Evolutionary conservation across 2,329 filamentous ascomycete genomes (phyloP).

Genomic region (Pseudocercospora fuligena): DNA sequence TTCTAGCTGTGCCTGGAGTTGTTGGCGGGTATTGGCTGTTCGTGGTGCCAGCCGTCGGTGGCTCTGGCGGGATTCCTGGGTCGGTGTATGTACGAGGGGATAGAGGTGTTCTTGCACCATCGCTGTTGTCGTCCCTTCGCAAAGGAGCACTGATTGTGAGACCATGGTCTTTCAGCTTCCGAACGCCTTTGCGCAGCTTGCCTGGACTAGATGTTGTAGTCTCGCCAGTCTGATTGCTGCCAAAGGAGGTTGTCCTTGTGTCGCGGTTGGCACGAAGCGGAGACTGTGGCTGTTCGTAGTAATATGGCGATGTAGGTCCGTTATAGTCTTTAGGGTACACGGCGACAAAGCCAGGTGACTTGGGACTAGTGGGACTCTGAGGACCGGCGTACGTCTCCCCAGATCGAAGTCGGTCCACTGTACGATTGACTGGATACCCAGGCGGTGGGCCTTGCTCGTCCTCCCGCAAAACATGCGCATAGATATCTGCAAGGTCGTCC

Average conservation of each 20-base stretch:
- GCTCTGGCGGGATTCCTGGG: slow-evolving; percentile 60
- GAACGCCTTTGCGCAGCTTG: slow-evolving; percentile 46
- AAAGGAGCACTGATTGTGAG: slow-evolving; percentile 63
- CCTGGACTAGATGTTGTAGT: slow-evolving; percentile 11
- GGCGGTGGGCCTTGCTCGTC: slow-evolving; percentile 56
- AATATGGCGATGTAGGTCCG: slow-evolving; percentile 18
- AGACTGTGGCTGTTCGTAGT: slow-evolving; percentile 21
- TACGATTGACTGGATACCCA: not conserved
- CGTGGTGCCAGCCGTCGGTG: slow-evolving; percentile 45
- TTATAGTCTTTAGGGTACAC: slow-evolving; percentile 7
- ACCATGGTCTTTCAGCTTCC: slow-evolving; percentile 46
- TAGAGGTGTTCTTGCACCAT: slow-evolving; percentile 57
- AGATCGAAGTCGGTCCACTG: slow-evolving; percentile 20
- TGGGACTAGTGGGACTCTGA: slow-evolving; percentile 40
- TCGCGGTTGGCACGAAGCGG: slow-evolving; percentile 28
- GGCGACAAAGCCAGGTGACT: slow-evolving; percentile 20
- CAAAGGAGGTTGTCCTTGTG: slow-evolving; percentile 44
- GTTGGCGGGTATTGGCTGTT: slow-evolving; percentile 38
- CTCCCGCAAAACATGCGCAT: slow-evolving; percentile 89
- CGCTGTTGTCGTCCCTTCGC: slow-evolving; percentile 50
- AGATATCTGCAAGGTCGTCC: slow-evolving; percentile 85
- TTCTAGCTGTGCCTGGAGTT: slow-evolving; percentile 38
- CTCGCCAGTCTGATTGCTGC: slow-evolving; percentile 47
- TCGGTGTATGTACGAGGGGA: slow-evolving; percentile 60
- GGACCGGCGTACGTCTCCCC: slow-evolving; percentile 38